Conservation (phyloP, 2,329 filamentous ascomycete species). For the Monosporascus cannonballus region DNA sequence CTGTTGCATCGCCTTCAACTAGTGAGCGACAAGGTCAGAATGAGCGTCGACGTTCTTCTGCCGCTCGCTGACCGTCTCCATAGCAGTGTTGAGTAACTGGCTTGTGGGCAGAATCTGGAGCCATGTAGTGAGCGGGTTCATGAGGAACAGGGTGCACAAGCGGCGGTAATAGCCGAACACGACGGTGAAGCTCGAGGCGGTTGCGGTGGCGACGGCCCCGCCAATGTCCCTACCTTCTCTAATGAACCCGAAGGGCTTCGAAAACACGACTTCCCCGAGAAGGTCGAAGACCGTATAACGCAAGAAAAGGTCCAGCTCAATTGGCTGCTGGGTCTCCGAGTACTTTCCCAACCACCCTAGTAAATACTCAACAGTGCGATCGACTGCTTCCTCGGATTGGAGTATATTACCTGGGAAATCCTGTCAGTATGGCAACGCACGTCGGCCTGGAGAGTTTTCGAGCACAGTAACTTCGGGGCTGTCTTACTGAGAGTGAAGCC, state of each 20-base stretch:
- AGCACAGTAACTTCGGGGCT: no score
- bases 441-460: background rate
- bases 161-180: conserved; percentile 4
- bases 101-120: conserved; percentile 8
- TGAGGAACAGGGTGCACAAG: conserved; percentile 10
- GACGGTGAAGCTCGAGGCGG: conserved; percentile 1
- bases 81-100: conserved; percentile 1
- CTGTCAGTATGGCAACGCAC: background rate
- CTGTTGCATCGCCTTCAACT: conserved; percentile 9
- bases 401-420: conserved; percentile 15
- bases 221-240: conserved; percentile 21
- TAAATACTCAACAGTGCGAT: conserved; percentile 9
- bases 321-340: conserved; percentile 4
- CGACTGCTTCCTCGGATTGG: conserved; percentile 13
- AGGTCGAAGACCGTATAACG: conserved; percentile 26
- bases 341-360: conserved; percentile 14
- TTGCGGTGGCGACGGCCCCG: conserved; percentile 12
- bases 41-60: conserved; percentile 8
- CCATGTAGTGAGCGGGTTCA: conserved; percentile 12
- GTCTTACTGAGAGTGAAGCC: conserved; percentile 16
- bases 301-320: conserved; percentile 16
- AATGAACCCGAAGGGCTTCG: conserved; percentile 23
- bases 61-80: conserved; percentile 4
- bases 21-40: conserved; percentile 11
- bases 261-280: conserved; percentile 26